Evolutionary conservation across 768 basidiomycete species (phyloP).

Genomic region (Agrocybe pediades): DNA sequence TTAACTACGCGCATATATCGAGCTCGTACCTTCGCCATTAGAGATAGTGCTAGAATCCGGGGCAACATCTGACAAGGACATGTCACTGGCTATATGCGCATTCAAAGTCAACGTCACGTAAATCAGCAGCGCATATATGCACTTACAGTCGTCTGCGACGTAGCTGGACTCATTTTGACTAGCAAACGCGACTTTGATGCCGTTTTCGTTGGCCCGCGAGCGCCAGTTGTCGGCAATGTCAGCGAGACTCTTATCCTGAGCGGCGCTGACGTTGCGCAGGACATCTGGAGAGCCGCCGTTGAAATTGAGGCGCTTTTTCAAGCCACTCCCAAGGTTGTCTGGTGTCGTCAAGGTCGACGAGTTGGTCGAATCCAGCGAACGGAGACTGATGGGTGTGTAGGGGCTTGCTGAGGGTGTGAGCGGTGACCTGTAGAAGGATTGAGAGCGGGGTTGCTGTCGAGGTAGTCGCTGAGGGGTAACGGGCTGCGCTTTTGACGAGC

Average conservation of each 20-base stretch:
- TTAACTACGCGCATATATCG: conserved; percentile 17
- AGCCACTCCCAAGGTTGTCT: conserved; percentile 39
- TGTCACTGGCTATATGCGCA: conserved; percentile 55
- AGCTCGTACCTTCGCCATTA: conserved; percentile 47
- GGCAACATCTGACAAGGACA: conserved; percentile 45
- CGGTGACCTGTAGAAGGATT: conserved; percentile 57
- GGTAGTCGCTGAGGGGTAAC: conserved; percentile 68
- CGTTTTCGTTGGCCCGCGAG: conserved; percentile 68
- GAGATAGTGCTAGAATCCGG: conserved; percentile 48
- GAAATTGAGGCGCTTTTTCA: conserved; percentile 41
- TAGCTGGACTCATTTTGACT: conserved; percentile 51
- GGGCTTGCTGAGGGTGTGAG: conserved; percentile 62
- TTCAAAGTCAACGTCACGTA: conserved; percentile 26
- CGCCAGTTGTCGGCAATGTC: conserved; percentile 74
- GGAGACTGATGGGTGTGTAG: conserved; percentile 70
- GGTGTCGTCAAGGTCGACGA: conserved; percentile 64
- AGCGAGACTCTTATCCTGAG: conserved; percentile 50
- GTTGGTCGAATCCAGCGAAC: conserved; percentile 57
- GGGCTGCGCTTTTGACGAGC: conserved; percentile 45
- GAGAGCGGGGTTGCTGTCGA: conserved; percentile 45
- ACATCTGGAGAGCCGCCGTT: conserved; percentile 48
- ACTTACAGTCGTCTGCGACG: conserved; percentile 47
- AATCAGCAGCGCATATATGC: conserved; percentile 20
- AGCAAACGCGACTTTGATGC: conserved; percentile 60
- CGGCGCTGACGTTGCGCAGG: conserved; percentile 24